These are phyloP conservation scores for Priceomyces melissophilus DNA, from an alignment of 805 yeast genomes.

Conservation along the genomic window DNA sequence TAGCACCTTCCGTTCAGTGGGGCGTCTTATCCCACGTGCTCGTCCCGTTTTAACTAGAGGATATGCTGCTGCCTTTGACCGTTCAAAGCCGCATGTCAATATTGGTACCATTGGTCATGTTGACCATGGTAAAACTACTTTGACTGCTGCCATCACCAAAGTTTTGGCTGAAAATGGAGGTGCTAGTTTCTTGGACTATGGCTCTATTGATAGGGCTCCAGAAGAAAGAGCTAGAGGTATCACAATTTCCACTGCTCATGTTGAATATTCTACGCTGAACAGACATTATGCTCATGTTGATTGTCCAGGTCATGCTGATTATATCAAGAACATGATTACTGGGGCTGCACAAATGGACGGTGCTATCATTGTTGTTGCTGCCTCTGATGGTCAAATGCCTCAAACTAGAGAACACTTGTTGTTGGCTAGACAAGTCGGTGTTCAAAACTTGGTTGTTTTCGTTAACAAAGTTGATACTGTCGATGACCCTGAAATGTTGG, in stretches of 20 bases:
- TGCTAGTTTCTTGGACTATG: slow-evolving; percentile 90
- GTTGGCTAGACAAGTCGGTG: slow-evolving; percentile 99
- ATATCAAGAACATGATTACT: slow-evolving; percentile 97
- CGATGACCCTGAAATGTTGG: slow-evolving; percentile 98
- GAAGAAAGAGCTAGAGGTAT: slow-evolving; percentile 99
- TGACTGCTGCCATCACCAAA: slow-evolving; percentile 98
- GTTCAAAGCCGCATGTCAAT: slow-evolving; percentile 95
- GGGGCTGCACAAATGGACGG: slow-evolving; percentile 99
- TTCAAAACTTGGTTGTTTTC: slow-evolving; percentile 92
- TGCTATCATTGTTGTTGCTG: slow-evolving; percentile 98
- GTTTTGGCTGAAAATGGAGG: slow-evolving; percentile 85
- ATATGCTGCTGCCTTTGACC: slow-evolving; percentile 82
- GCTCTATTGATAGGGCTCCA: slow-evolving; percentile 94
- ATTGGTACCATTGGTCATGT: slow-evolving; percentile 99
- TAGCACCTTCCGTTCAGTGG: slow-evolving; percentile 26
- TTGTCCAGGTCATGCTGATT: slow-evolving; percentile 99
- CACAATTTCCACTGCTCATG: slow-evolving; percentile 96
- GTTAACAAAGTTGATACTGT: slow-evolving; percentile 98
- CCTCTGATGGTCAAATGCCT: slow-evolving; percentile 99
- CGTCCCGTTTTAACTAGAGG: slow-evolving; percentile 32
- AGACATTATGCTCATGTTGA: slow-evolving; percentile 98
- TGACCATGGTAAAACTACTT: slow-evolving; percentile 97
- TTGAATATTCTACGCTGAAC: slow-evolving; percentile 90
- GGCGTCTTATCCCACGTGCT: slow-evolving; percentile 17
- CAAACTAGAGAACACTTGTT: slow-evolving; percentile 98